Base-by-base conservation (phyloP, 306 rosid species). In the Begonia peltatifolia region DNA sequence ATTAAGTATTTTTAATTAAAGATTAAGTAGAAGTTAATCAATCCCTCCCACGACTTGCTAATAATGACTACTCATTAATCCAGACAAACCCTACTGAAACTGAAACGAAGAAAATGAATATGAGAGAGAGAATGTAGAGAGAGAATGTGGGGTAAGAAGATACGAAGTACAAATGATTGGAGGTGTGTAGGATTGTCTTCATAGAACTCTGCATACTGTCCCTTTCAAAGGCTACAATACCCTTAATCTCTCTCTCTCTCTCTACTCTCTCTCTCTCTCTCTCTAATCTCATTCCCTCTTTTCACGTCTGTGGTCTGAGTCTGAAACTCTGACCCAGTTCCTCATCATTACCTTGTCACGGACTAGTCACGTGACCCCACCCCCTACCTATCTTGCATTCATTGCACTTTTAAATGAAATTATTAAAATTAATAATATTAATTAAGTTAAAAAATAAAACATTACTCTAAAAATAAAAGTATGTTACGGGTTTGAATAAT, bases 131-230 rank as follows among this genome's bases (percentile, higher is more conserved):
- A 11, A 12, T 17, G 14, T 36, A 1, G 18, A 14, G 42, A 30
- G 38, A 30, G 38, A 30, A 30, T 0, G 23, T 20, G 23, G 23
- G 23, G 23, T 20, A 20, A 20, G 2, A 20, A 20, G 52, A 48
- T 48, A 14, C 52, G 52, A 12, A 11, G 52, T 50, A 16, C 53
- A 50, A 50, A 50, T 50, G 53, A 50, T 50, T 50, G 53, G 20
- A 11, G 53, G 11, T 12, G 53, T 50, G 6, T 50, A 17, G 53
- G 53, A n/a, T 50, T 49, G 22, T 47, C 52, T 47, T 14, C 52
- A 11, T 47, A 47, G 17, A 9, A 47, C 10, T 12, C 53, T 49
- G 53, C 6, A 49, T 16, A 49, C 17, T 49, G 53, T 50, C 53
- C 53, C 53, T 50, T 17, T 50, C 10, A 14, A 15, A 50, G 22